Evolutionary conservation across 1,284 basidiomycete species (phyloP), one percentile per base, ranked within the genome.

Genomic region (Porodaedalea pini): DNA sequence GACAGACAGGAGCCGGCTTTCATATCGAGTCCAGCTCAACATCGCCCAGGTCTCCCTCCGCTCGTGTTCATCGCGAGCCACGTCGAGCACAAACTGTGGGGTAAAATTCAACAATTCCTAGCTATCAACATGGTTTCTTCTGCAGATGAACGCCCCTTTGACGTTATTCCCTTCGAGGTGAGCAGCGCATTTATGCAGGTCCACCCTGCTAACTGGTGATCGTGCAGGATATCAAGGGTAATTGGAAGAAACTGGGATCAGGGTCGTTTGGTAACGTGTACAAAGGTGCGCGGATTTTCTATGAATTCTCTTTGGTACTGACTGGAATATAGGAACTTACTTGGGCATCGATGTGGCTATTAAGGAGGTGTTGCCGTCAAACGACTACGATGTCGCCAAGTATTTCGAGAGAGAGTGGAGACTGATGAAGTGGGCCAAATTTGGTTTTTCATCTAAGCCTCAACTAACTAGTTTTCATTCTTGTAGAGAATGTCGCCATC

Each of bases 371-470:
- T 78, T 94, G 2, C 91, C 92, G 0, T 93, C 89, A 13, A 90
- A 77, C 13, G 90, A 90, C 63, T 96, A 97, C 71, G 92, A 96
- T 66, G 91, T 98, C 25, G 83, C 89, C 67, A 99, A 99, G 74
- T 98, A 98, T 75, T 97, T 98, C 72, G 93, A 96, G 68, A 83
- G 96, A 34, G 96, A 99, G 78, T 97, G 94, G 89, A 83, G 92
- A 29, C 82, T 98, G 43, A 95, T 98, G 92, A 93, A 93, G 78
- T 82, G 62, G 59, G 69, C 68, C 27, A 11, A 48, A 39, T 7
- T 8, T 11, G 21, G 19, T 49, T 23, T 3, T 23, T 10, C 21
- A 10, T 40, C 31, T 15, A 17, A 55, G 15, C 2, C n/a, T 48
- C 15, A n/a, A 48, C 27, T 36, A 13, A 41, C 43, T 11, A 39